Conservation (phyloP, 2,329 filamentous ascomycete species). For the Rhinocladiella similis region DNA sequence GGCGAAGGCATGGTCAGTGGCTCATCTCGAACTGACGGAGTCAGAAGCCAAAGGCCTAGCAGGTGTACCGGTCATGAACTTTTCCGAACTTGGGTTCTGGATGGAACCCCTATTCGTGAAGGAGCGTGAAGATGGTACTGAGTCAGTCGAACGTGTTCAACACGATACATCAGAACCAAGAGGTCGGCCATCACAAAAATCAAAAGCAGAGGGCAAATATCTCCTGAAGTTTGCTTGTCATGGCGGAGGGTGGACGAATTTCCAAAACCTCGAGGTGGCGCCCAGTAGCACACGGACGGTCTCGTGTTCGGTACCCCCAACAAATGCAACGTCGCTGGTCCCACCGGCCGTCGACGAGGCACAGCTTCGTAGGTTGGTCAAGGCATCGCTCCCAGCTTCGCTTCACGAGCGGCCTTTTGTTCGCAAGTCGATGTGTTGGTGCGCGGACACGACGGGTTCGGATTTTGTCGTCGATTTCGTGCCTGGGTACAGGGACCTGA, state of each 20-base stretch:
- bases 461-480: conserved; percentile 62
- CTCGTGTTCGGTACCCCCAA: too few relatives aligned
- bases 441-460: conserved; percentile 59
- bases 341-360: conserved; percentile 52
- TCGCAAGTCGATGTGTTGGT: conserved; percentile 59
- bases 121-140: background rate
- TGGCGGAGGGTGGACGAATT: background rate
- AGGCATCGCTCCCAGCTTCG: conserved; percentile 49
- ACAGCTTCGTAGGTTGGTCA: conserved; percentile 51
- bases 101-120: conserved; percentile 52
- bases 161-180: too few relatives aligned
- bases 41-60: conserved; percentile 54
- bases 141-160: too few relatives aligned
- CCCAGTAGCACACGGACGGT: conserved; percentile 31
- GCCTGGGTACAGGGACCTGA: conserved; percentile 46
- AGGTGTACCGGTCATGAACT: conserved; percentile 61
- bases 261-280: conserved; percentile 24
- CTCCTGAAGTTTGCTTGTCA: conserved; percentile 1
- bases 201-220: background rate
- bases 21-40: conserved; percentile 57
- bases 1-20: conserved; percentile 60
- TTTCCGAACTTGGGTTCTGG: conserved; percentile 62
- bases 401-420: conserved; percentile 57
- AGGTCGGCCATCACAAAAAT: too few relatives aligned
- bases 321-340: too few relatives aligned